These are phyloP conservation scores for Trichoderma guizhouense DNA, from an alignment of 2,329 filamentous ascomycete genomes.

Conservation along the genomic window DNA sequence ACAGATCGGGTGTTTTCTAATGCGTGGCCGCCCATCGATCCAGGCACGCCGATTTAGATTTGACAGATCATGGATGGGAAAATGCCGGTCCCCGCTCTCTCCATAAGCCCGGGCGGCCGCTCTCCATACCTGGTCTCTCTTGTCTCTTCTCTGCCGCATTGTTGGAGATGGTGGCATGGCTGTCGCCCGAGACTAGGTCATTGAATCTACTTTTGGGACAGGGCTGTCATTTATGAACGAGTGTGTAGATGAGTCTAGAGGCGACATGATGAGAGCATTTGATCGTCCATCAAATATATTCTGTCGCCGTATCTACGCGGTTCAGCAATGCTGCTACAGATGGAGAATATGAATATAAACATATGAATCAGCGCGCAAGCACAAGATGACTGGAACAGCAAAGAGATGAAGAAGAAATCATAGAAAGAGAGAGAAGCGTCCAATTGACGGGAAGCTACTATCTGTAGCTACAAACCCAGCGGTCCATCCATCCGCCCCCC, in stretches of 20 bases:
- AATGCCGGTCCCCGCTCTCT: not conserved
- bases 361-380: not conserved
- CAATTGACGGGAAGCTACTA: not conserved
- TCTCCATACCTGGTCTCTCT: not conserved
- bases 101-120: not conserved
- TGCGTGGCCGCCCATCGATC: conserved; percentile 12
- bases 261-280: not conserved
- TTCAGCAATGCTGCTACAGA: not conserved
- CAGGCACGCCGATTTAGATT: conserved; percentile 12
- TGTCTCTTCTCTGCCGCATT: not conserved
- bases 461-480: not conserved
- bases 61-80: not conserved
- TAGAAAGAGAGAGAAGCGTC: rapidly evolving
- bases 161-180: not conserved
- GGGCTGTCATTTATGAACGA: not conserved
- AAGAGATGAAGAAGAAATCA: not conserved
- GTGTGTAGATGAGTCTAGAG: not conserved
- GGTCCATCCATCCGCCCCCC: not conserved
- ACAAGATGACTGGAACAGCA: not conserved
- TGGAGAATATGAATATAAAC: not conserved
- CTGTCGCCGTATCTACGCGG: not conserved
- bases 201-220: not conserved
- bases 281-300: not conserved
- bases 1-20: not conserved
- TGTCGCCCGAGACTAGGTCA: not conserved